Percentiles rank a stretch among this genome's conserved stretches.
Evolutionary conservation across 306 rosid genomes (phyloP).

Genomic region (Cucumis hystrix): DNA sequence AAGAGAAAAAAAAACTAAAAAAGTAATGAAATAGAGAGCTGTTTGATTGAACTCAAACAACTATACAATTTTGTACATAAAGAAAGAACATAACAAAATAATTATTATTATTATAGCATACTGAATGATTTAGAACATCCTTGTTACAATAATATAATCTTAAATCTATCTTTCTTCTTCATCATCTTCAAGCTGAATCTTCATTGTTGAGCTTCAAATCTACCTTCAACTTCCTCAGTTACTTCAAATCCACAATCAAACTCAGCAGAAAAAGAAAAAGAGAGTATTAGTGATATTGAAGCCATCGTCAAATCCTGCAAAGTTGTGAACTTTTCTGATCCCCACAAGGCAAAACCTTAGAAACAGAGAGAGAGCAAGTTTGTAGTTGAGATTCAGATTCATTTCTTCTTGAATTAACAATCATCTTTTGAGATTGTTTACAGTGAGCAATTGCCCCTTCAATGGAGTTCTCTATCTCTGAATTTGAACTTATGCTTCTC

Average conservation of each 20-base stretch:
- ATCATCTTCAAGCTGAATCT: background rate
- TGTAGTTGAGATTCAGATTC: constrained; percentile 5
- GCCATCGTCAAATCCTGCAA: constrained; percentile 1
- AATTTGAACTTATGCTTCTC: constrained; percentile 61
- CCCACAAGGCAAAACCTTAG: constrained; percentile 27
- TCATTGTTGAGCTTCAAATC: background rate
- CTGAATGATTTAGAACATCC: background rate
- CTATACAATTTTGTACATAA: background rate
- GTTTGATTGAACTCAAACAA: constrained; percentile 1
- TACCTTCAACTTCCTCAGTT: background rate
- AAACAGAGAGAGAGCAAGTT: constrained; percentile 21
- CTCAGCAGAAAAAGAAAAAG: background rate
- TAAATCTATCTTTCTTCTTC: background rate
- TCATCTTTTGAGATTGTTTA: constrained; percentile 41
- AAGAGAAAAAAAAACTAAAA: background rate
- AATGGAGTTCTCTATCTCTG: constrained; percentile 58
- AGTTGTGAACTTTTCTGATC: constrained; percentile 23
- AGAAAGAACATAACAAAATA: background rate
- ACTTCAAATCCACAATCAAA: background rate
- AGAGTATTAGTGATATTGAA: background rate
- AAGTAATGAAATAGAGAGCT: background rate
- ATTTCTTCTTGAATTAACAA: constrained; percentile 10
- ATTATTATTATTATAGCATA: background rate
- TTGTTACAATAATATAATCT: background rate
- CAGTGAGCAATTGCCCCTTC: constrained; percentile 97